Evolutionary conservation across 176 grass and related monocot genomes (phyloP).

Genomic region (Musa acuminata): DNA sequence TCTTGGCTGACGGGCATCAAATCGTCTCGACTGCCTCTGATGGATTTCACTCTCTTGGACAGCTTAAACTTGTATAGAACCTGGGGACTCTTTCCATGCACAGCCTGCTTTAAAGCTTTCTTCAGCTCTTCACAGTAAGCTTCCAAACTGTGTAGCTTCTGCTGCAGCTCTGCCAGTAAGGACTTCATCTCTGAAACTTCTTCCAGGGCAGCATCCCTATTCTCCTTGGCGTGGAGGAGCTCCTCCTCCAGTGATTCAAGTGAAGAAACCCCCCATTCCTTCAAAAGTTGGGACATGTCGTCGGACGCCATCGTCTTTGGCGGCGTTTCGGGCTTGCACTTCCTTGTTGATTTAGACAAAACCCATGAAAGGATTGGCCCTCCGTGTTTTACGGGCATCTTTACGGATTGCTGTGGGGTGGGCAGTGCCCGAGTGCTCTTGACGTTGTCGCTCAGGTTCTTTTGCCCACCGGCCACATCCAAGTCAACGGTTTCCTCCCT

Average conservation of each 20-base stretch:
- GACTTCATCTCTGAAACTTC: no score
- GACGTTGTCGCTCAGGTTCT: no score
- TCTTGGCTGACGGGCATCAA: constrained; percentile 72
- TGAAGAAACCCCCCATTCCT: no score
- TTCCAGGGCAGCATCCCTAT: no score
- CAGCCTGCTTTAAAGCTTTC: constrained; percentile 53
- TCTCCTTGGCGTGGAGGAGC: no score
- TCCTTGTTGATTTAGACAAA: constrained; percentile 72
- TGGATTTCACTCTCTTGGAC: constrained; percentile 61
- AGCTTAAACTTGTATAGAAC: constrained; percentile 25
- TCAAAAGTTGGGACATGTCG: constrained; percentile 7
- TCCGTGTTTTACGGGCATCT: constrained; percentile 37
- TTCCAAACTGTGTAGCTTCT: neutral
- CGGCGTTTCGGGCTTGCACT: constrained; percentile 41
- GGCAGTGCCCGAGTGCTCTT: no score
- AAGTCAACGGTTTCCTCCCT: no score
- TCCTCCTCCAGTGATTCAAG: no score
- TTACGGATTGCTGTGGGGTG: constrained; percentile 10
- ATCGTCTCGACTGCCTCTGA: constrained; percentile 36
- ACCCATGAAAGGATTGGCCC: constrained; percentile 68
- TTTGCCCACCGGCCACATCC: no score
- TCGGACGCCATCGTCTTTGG: constrained; percentile 56
- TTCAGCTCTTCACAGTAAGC: constrained; percentile 25
- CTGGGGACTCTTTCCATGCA: constrained; percentile 30
- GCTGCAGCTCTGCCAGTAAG: no score